Conservation (phyloP, 768 basidiomycete species). For the Amanita inopinata region DNA sequence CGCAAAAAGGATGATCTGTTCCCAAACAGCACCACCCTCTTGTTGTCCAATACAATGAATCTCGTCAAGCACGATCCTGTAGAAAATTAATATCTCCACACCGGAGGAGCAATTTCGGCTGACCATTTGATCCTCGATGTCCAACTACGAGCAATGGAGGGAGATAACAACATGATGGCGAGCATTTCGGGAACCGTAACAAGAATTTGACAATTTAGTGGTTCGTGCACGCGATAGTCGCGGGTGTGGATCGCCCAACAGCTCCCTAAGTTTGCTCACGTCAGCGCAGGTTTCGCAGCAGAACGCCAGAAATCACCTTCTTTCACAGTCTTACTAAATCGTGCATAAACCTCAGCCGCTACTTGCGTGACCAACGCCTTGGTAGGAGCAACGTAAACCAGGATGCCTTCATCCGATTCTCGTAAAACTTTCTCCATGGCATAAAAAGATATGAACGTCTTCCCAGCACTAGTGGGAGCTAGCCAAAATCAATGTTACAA, state of each 20-base stretch:
- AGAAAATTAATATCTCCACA: constrained; percentile 6
- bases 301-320: constrained; percentile 23
- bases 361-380: constrained; percentile 68
- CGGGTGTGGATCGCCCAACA: constrained; percentile 61
- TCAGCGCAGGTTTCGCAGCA: not conserved
- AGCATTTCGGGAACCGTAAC: constrained; percentile 69
- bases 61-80: constrained; percentile 60
- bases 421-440: constrained; percentile 65
- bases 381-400: constrained; percentile 69
- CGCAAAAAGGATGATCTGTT: constrained; percentile 61
- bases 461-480: constrained; percentile 68
- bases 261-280: constrained; percentile 27
- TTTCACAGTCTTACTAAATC: constrained; percentile 44
- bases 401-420: constrained; percentile 52
- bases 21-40: constrained; percentile 63
- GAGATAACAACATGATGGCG: constrained; percentile 60
- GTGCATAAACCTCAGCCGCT: constrained; percentile 64
- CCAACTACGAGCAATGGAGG: constrained; percentile 52
- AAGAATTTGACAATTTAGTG: constrained; percentile 61
- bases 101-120: constrained; percentile 7
- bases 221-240: constrained; percentile 52
- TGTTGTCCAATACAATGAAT: constrained; percentile 65
- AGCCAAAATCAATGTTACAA: not conserved
- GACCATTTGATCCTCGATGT: constrained; percentile 52
- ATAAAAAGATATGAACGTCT: constrained; percentile 71